These are phyloP conservation scores for Eucalyptus marginata DNA, from an alignment of 345 rosid genomes.

Conservation along the genomic window DNA sequence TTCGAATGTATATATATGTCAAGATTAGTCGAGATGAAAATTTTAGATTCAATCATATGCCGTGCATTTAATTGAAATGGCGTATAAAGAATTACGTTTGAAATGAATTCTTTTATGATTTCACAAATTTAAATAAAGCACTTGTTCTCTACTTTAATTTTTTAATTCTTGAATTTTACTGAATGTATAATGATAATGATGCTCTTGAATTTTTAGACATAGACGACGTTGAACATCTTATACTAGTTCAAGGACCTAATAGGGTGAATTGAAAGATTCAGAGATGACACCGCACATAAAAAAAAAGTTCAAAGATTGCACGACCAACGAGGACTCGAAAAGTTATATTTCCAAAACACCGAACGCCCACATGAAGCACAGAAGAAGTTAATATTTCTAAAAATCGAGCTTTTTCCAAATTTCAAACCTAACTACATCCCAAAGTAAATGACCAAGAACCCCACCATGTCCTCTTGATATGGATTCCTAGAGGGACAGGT, in stretches of 20 bases:
- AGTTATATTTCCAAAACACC: neutral
- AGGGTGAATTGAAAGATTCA: neutral
- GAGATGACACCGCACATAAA: accelerated
- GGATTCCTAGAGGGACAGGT: neutral
- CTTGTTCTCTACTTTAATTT: neutral
- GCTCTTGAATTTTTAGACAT: neutral
- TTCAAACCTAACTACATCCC: neutral
- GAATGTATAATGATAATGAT: neutral
- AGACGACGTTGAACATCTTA: neutral
- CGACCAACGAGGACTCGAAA: neutral
- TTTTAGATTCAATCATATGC: neutral
- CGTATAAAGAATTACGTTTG: neutral
- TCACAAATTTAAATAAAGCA: neutral
- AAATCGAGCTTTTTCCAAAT: neutral
- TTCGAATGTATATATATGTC: neutral
- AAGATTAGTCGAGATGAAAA: neutral
- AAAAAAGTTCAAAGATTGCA: neutral
- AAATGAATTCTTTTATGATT: neutral
- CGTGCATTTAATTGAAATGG: neutral
- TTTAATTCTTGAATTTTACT: neutral
- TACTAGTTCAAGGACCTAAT: neutral
- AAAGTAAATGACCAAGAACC: neutral
- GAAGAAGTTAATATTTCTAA: neutral
- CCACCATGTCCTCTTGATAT: neutral
- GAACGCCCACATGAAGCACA: neutral